Conservation (phyloP, 1,139 yeast species). For the Blastobotrys aristatus region DNA sequence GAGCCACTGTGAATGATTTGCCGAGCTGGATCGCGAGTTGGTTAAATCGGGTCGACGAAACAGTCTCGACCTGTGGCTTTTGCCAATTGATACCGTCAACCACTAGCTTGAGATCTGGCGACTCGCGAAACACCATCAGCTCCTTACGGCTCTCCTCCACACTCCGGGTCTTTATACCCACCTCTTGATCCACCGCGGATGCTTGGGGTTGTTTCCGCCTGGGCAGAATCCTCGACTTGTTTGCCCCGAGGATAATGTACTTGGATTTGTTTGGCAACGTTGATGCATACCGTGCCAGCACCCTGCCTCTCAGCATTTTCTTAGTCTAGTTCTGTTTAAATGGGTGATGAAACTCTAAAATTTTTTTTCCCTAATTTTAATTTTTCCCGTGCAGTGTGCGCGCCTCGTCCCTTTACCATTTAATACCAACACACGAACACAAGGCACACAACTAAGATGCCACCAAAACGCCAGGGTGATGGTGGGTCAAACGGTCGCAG, state of each 20-base stretch:
- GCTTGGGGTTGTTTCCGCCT: constrained; percentile 1
- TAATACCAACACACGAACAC: not conserved
- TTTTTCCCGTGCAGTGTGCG: not conserved
- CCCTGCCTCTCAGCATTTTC: not conserved
- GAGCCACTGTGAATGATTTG: constrained; percentile 32
- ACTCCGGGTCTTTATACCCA: not conserved
- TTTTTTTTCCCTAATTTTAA: not conserved
- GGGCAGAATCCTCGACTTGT: constrained; percentile 27
- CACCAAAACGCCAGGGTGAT: not conserved
- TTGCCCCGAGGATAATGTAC: constrained; percentile 28
- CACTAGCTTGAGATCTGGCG: constrained; percentile 15
- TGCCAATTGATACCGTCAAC: constrained; percentile 32
- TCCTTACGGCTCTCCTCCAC: constrained; percentile 29
- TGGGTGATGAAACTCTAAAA: not conserved
- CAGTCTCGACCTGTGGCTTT: constrained; percentile 28
- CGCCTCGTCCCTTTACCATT: too few species aligned
- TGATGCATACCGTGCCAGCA: not conserved
- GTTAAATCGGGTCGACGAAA: constrained; percentile 33
- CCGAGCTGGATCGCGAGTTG: constrained; percentile 31
- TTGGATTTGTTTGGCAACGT: constrained; percentile 10
- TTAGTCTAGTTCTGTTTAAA: not conserved
- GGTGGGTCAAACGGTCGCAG: too few species aligned
- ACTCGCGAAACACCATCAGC: constrained; percentile 32
- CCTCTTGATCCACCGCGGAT: constrained; percentile 10
- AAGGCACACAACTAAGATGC: not conserved